Base-by-base conservation (phyloP, 1,284 basidiomycete species). In the Leccinum cinnamomeum region DNA sequence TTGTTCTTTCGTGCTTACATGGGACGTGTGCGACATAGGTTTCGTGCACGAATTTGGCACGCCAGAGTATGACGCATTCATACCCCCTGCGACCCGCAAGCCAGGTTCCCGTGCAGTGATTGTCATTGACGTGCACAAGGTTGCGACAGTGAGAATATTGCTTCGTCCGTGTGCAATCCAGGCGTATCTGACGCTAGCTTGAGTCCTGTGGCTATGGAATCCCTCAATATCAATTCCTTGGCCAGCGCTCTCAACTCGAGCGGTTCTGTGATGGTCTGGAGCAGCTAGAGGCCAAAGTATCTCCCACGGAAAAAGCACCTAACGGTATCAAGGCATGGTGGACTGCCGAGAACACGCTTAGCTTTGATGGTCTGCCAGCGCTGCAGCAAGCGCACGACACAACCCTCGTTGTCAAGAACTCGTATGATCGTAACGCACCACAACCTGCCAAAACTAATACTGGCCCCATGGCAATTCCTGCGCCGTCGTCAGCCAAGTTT, bases 131-230 rank as follows among this genome's bases (percentile, higher is more conserved):
- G 74, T 85, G 7, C 74, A 79, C 64, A 81, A 81, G 74, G 81
- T 84, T 44, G 78, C 77, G 48, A 81, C 81, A 1, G 84, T 85
- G 63, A 67, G 78, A 66, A 30, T 3, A 1, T 3, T 3, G 0
- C 53, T 11, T n/a, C 16, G 10, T 6, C 5, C 18, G 16, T 18
- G 28, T 16, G 37, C 18, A 3, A 11, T 14, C 25, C 16, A 14
- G 4, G 25, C n/a, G 2, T 41, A 12, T 12, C 33, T 58, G n/a
- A 64, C 7, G 30, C 18, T 44, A 14, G 16, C 11, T n/a, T 30
- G 16, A 84, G 82, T 83, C 82, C 1, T 84, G 82, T 61, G 82
- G 82, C 16, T 85, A 76, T 63, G 78, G 78, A 4, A 76, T 84
- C 35, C 84, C 84, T 8, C 78, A 78, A 62, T 85, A 79, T 64